Base-by-base conservation (phyloP, 352 stramenopile genomes). In the Globisporangium mamillatum region DNA sequence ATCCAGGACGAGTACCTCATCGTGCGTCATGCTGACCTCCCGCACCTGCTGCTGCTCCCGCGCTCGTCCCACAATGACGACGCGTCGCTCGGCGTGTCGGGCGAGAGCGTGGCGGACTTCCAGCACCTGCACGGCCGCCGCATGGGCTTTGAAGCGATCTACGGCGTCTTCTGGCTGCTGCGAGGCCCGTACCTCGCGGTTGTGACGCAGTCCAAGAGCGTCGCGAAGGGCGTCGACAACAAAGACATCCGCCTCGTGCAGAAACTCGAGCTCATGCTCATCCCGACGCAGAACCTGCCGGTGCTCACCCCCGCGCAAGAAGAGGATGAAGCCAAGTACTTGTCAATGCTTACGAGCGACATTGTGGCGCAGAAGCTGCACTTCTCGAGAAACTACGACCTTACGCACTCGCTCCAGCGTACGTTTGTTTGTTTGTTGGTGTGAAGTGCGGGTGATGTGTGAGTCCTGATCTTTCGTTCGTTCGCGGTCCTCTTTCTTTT, bases 391-490 rank as follows among this genome's bases (percentile, higher is more conserved):
- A 72, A 93, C 56, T 92, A 85, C 58, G 88, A 96, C 74, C 73
- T 94, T 32, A 93, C 88, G 25, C 83, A 94, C 65, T 75, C 87
- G 27, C 60, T 90, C n/a, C 86, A 95, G 64, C 86, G 89, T 86
- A 88, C 65, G 72, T 61, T 46, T 52, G 71, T 27, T 29, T 34
- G 36, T 29, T 64, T 54, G 22, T 32, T 41, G 22, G n/a, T 41
- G 3, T 56, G 34, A 5, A 18, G 55, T 41, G 46, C 18, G 54
- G 36, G 18, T 22, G 27, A 29, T 64, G 22, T 12, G 58, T 46
- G 41, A 25, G 10, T 44, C 14, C 22, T 66, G n/a, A 52, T 63
- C 48, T 25, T 14, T 36, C 24, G 22, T 32, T 57, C 32, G 32
- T 29, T 29, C 1, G 27, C 32, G 34, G 34, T 10, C 0, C 46